These are phyloP conservation scores for Camellia sinensis DNA, from an alignment of 148 eudicot genomes.

Conservation along the genomic window DNA sequence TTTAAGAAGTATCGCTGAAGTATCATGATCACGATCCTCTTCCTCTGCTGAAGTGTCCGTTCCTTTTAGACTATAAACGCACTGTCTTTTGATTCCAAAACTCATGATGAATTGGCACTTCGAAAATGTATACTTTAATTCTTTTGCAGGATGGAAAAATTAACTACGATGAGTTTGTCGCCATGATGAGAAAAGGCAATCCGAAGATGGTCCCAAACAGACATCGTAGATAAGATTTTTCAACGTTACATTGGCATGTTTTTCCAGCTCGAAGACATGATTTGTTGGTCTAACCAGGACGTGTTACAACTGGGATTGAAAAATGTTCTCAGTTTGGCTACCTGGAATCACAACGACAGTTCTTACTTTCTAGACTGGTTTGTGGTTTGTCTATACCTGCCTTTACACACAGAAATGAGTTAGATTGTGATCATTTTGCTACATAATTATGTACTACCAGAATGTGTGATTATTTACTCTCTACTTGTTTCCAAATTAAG, in stretches of 20 bases:
- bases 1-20: no score
- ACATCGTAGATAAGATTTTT: slow-evolving; percentile 48
- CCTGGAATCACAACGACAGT: not conserved
- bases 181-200: slow-evolving; percentile 95
- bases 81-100: not conserved
- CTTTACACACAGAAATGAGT: not conserved
- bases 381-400: slow-evolving; percentile 4
- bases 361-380: slow-evolving; percentile 5
- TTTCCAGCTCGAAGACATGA: not conserved
- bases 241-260: not conserved
- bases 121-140: not conserved
- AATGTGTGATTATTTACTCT: no score
- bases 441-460: not conserved
- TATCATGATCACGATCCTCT: no score
- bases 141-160: slow-evolving; percentile 82
- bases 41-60: no score
- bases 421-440: not conserved
- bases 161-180: slow-evolving; percentile 86
- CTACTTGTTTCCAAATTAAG: no score
- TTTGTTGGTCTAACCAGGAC: not conserved
- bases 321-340: not conserved
- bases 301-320: not conserved
- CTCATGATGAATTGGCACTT: not conserved
- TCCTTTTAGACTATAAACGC: no score
- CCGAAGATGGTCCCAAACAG: slow-evolving; percentile 61